Conservation (phyloP, 495 filamentous ascomycete species). For the Darksidea phi region DNA sequence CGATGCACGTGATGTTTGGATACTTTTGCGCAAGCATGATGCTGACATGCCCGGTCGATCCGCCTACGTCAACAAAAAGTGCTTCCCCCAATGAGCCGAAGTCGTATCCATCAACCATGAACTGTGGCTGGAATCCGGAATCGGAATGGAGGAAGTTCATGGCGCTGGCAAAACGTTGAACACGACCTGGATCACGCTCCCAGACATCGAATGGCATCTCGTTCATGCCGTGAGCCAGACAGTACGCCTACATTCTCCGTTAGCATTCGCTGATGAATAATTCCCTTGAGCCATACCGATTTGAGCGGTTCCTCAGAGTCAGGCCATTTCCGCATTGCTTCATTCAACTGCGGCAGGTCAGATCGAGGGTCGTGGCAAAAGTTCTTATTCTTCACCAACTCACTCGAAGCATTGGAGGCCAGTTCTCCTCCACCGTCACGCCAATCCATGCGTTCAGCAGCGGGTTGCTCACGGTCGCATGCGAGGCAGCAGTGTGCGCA, state of each 20-base stretch:
- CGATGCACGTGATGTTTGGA: slow-evolving; percentile 23
- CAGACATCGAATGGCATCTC: slow-evolving; percentile 13
- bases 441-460: slow-evolving; percentile 1
- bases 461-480: slow-evolving; percentile 6
- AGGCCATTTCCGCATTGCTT: slow-evolving; percentile 20
- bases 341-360: slow-evolving; percentile 5
- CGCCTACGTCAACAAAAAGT: slow-evolving; percentile 26
- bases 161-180: slow-evolving; percentile 9
- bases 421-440: slow-evolving; percentile 13
- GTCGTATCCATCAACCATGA: slow-evolving; percentile 12
- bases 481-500: slow-evolving; percentile 13
- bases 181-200: slow-evolving; percentile 10
- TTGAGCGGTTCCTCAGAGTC: slow-evolving; percentile 21
- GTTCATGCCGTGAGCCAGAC: slow-evolving; percentile 7
- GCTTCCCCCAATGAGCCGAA: slow-evolving; percentile 5
- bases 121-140: slow-evolving; percentile 8
- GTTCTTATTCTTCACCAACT: no score
- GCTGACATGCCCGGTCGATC: slow-evolving; percentile 17
- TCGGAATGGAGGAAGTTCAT: slow-evolving; percentile 16
- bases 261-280: slow-evolving; percentile 1
- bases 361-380: slow-evolving; percentile 2
- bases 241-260: slow-evolving; percentile 11
- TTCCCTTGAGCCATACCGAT: slow-evolving; percentile 4
- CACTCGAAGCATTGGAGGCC: slow-evolving; percentile 12
- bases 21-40: slow-evolving; percentile 17